Conservation (phyloP, 495 filamentous ascomycete species). For the Cudoniella acicularis region DNA sequence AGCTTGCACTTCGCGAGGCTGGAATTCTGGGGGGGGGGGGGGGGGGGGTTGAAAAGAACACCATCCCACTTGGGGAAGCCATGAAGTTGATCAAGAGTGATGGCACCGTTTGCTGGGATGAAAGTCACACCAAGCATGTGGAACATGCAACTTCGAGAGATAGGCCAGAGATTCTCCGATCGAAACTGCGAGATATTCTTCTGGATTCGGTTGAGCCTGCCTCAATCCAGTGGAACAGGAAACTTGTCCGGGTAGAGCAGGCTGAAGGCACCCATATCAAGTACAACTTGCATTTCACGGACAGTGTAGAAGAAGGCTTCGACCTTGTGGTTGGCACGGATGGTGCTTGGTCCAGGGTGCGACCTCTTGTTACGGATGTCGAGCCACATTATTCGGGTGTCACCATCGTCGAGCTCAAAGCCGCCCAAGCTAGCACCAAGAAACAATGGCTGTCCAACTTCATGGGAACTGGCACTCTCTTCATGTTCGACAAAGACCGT, state of each 20-base stretch:
- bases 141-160: constrained; percentile 3
- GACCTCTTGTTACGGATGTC: constrained; percentile 41
- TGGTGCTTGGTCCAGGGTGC: constrained; percentile 56
- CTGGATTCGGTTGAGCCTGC: constrained; percentile 12
- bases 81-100: constrained; percentile 25
- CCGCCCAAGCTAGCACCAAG: constrained; percentile 28
- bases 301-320: constrained; percentile 26
- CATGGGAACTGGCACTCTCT: constrained; percentile 42
- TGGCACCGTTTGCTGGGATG: constrained; percentile 27
- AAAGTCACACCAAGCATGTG: constrained; percentile 5
- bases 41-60: constrained; percentile 38
- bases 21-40: constrained; percentile 45
- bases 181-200: constrained; percentile 21
- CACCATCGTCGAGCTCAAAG: constrained; percentile 33
- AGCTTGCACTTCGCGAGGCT: constrained; percentile 47
- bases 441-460: constrained; percentile 32
- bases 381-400: constrained; percentile 48
- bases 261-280: not conserved
- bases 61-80: constrained; percentile 40
- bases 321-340: constrained; percentile 61
- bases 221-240: constrained; percentile 18
- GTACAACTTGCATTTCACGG: constrained; percentile 12
- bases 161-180: constrained; percentile 27
- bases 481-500: constrained; percentile 37
- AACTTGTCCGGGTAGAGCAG: constrained; percentile 5